These are phyloP conservation scores for Globisporangium heterothallicum DNA, from an alignment of 352 stramenopile genomes.

Conservation along the genomic window DNA sequence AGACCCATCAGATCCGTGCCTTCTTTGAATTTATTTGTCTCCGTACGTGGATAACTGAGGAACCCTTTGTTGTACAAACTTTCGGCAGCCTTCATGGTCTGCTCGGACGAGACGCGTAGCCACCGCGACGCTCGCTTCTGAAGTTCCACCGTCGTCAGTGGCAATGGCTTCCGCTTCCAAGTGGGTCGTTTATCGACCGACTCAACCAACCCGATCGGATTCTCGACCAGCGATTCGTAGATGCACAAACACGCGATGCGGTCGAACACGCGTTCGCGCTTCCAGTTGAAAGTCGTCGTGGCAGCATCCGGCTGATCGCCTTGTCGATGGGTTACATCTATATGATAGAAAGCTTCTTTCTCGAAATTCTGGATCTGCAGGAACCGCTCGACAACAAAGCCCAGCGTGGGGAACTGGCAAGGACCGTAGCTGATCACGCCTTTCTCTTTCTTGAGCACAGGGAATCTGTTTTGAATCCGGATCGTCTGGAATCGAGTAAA, in stretches of 20 bases:
- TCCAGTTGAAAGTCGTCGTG: conserved; percentile 94
- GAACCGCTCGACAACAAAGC: conserved; percentile 93
- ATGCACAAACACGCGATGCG: conserved; percentile 89
- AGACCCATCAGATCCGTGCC: conserved; percentile 86
- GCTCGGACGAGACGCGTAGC: conserved; percentile 94
- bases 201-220: conserved; percentile 55
- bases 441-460: conserved; percentile 61
- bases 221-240: conserved; percentile 81
- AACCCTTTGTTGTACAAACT: conserved; percentile 97
- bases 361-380: conserved; percentile 96
- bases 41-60: conserved; percentile 98
- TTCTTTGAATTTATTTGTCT: conserved; percentile 98
- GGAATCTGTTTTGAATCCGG: conserved; percentile 84
- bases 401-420: conserved; percentile 99
- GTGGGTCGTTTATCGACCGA: conserved; percentile 67
- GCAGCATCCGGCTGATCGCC: conserved; percentile 36
- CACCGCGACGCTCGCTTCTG: conserved; percentile 96
- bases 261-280: conserved; percentile 94
- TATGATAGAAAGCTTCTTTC: conserved; percentile 93
- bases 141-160: conserved; percentile 98
- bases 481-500: conserved; percentile 97
- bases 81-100: conserved; percentile 95
- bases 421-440: conserved; percentile 97
- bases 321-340: conserved; percentile 85
- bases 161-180: conserved; percentile 95